Base-by-base conservation (phyloP, 352 stramenopile genomes). In the Pythium folliculosum region DNA sequence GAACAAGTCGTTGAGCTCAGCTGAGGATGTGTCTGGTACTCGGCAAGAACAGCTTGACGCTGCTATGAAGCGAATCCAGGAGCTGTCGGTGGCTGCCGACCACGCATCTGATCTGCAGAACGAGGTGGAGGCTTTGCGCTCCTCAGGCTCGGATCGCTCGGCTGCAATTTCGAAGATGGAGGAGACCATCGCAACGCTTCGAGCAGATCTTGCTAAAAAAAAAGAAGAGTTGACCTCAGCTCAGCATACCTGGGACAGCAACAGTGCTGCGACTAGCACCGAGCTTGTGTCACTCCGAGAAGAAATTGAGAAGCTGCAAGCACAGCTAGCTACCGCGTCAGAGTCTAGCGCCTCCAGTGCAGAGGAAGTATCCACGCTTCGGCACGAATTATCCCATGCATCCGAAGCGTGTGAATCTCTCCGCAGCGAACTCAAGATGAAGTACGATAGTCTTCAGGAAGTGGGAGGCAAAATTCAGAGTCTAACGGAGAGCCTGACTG, bases 211-310 rank as follows among this genome's bases (percentile, higher is more conserved):
- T 17, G 25, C 17, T 21, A 1, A 25, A 2, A 63, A 63, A 51
- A 21, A 54, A 25, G 56, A 53, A 54, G 56, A 63, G n/a, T 30
- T 63, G 44, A 23, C 25, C 35, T 25, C n/a, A 32, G 44, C 30
- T 19, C 40, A 54, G 25, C 56, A 40, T 12, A 21, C 3, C 21
- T 19, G 43, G 40, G 19, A 47, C 17, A 54, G 8, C 16, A n/a
- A 40, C 2, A 54, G 8, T 40, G 43, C 40, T n/a, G 3, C 56
- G 22, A 52, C 22, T 1, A 27, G 45, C 8, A 5, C 1, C 10
- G 44, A 45, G 13, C 16, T 38, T 19, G 48, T 19, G 5, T 17
- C 49, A 19, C 48, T 65, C 21, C 27, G 49, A 4, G 47, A 52
- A 44, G 32, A 58, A 12, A 58, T 58, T 22, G 35, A 22, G 7